Percentiles rank a stretch among this genome's conserved stretches.
phyloP scores from a whole-genome alignment of 352 stramenopile genomes.

The Phytophthora sp. region DNA sequence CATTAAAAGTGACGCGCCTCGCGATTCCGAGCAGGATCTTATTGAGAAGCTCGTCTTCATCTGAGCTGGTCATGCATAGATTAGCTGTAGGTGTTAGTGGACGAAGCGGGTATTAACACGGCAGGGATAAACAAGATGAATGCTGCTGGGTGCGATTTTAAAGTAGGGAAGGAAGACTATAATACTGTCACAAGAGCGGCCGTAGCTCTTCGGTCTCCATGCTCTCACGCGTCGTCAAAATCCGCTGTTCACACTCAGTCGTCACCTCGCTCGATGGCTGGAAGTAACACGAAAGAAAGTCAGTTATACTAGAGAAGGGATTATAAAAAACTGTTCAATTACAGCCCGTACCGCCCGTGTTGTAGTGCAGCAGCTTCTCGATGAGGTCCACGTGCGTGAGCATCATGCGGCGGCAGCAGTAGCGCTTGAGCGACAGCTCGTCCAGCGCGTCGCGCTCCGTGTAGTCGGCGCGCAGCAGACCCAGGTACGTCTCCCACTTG shows the following conservation, averaged over 20 bases:
- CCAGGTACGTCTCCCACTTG: conserved; percentile 99
- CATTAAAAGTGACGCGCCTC: conserved; percentile 48
- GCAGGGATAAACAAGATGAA: conserved; percentile 14
- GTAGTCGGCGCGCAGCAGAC: conserved; percentile 96
- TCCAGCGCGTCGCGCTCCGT: conserved; percentile 98
- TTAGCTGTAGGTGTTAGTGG: neutral
- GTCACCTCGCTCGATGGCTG: conserved; percentile 86
- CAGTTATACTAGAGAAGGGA: conserved; percentile 1
- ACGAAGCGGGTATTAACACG: neutral
- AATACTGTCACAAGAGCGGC: conserved; percentile 45
- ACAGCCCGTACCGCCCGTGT: conserved; percentile 87
- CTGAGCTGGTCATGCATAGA: conserved; percentile 23
- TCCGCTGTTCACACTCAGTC: conserved; percentile 42
- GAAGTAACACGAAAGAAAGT: conserved; percentile 8
- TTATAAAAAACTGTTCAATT: neutral
- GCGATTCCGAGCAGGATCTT: conserved; percentile 54
- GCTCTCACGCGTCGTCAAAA: conserved; percentile 24
- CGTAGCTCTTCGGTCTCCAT: conserved; percentile 35
- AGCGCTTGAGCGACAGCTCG: conserved; percentile 98
- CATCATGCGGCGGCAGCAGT: conserved; percentile 99
- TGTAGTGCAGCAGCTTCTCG: conserved; percentile 99
- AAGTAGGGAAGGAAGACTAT: conserved; percentile 51
- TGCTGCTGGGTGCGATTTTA: conserved; percentile 38
- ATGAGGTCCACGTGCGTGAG: conserved; percentile 99
- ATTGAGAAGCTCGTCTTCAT: conserved; percentile 88